These are phyloP conservation scores for Populus hybrid DNA, from an alignment of 441 rosid genomes.

Conservation along the genomic window DNA sequence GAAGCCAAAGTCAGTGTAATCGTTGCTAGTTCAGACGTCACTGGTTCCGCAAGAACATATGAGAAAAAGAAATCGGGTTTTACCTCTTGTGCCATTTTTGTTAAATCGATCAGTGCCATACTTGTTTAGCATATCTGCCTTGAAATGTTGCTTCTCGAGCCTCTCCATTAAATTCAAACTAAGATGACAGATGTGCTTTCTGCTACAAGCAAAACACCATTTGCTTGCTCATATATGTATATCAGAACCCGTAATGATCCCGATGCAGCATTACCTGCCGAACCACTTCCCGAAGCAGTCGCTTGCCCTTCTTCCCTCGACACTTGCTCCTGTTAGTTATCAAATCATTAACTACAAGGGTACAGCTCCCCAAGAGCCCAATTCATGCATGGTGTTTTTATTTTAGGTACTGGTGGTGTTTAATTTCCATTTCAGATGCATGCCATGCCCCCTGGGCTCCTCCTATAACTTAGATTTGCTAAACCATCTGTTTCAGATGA, in stretches of 20 bases:
- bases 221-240: neutral
- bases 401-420: neutral
- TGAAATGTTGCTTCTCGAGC: neutral
- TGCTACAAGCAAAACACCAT: neutral
- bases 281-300: neutral
- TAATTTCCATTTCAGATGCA: neutral
- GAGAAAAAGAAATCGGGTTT: neutral
- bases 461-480: too few species aligned
- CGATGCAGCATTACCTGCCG: neutral
- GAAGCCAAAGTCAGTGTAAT: neutral
- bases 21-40: neutral
- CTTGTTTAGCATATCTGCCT: conserved; percentile 20
- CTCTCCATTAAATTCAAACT: neutral
- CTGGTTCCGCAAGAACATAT: neutral
- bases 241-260: neutral
- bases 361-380: neutral
- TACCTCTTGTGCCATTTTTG: conserved; percentile 97
- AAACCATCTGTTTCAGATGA: neutral
- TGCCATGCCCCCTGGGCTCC: neutral
- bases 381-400: neutral
- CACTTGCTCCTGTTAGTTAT: too few species aligned
- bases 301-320: neutral
- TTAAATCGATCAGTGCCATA: conserved; percentile 96
- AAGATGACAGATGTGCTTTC: neutral
- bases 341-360: too few species aligned